phyloP scores from a whole-genome alignment of 1,284 basidiomycete genomes.

The Irpex lacteus region DNA sequence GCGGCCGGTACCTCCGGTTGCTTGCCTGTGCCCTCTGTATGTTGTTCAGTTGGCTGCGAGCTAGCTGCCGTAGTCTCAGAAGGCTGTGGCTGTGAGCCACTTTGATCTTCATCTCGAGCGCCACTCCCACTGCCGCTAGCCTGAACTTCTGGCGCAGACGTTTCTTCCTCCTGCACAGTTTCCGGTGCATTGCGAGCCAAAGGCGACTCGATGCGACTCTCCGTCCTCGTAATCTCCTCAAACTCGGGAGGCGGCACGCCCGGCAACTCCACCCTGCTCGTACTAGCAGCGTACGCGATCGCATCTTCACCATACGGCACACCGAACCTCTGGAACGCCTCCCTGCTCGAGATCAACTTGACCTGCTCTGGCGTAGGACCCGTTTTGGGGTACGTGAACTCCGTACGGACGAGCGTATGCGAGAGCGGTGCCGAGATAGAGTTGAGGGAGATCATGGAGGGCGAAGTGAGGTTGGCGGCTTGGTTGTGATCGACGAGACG shows the following conservation, averaged over 20 bases:
- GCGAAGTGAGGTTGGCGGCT: slow-evolving; percentile 30
- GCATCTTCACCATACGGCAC: slow-evolving; percentile 51
- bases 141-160: neutral
- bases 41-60: neutral
- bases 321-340: slow-evolving; percentile 45
- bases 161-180: neutral
- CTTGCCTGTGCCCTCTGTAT: neutral
- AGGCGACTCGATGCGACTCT: neutral
- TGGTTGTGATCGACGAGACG: slow-evolving; percentile 16
- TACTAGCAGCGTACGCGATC: slow-evolving; percentile 37
- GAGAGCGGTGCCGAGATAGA: slow-evolving; percentile 49
- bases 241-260: slow-evolving; percentile 36
- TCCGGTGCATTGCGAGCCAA: neutral
- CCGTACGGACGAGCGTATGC: slow-evolving; percentile 47
- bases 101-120: neutral
- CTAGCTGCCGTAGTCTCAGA: neutral
- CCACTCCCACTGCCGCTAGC: neutral
- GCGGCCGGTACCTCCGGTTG: neutral
- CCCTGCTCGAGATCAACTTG: slow-evolving; percentile 44
- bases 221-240: slow-evolving; percentile 23
- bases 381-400: slow-evolving; percentile 44
- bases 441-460: slow-evolving; percentile 42
- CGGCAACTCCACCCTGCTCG: slow-evolving; percentile 31
- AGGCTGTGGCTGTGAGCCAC: neutral
- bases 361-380: slow-evolving; percentile 55